Base-by-base conservation (phyloP, 2,329 filamentous ascomycete genomes). In the Rutstroemia sp. region DNA sequence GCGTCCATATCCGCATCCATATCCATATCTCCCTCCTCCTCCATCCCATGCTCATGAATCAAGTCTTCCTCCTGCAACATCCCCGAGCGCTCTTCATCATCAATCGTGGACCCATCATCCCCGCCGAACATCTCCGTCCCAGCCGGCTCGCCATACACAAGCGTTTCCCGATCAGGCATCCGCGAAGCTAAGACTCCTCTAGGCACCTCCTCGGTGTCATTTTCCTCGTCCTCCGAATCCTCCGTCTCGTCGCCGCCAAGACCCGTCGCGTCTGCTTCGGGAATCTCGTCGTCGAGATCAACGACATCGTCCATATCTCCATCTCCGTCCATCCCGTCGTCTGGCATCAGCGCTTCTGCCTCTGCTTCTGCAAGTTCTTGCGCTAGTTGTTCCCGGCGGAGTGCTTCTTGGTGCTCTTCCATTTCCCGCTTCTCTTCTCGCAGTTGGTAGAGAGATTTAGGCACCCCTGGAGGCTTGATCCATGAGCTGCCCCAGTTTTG, bases 381-480 rank as follows among this genome's bases (percentile, higher is more conserved):
- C 56, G 86, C 82, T 4, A 86, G 73, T 64, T 83, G 80, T 69
- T 92, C 88, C 30, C 87, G 78, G 21, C 87, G 77, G 70, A 89
- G 74, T 2, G 87, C 81, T 67, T 88, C 84, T 60, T 88, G 82
- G 58, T 92, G 88, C 71, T 99, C 94, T 69, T 92, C 87, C 55
- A 88, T 81, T 75, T 99, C 94, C 10, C 88, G 82, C 63, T 86
- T 84, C 74, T 99, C 94, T 72, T 99, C 94, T 44, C 88, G 86
- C 73, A 91, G 82, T 60, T 95, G 91, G 68, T 95, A 86, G 58
- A 96, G 82, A 1, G 92, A 96, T 77, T 97, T 99, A 57, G 83
- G 71, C 55, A 96, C 80, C 7, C 92, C 94, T 0, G 90, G 91
- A 0, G 94, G 94, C 57, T 87, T 88, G 56, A 99, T 85, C 94